phyloP scores from a whole-genome alignment of 345 rosid species.

The Mangifera indica region DNA sequence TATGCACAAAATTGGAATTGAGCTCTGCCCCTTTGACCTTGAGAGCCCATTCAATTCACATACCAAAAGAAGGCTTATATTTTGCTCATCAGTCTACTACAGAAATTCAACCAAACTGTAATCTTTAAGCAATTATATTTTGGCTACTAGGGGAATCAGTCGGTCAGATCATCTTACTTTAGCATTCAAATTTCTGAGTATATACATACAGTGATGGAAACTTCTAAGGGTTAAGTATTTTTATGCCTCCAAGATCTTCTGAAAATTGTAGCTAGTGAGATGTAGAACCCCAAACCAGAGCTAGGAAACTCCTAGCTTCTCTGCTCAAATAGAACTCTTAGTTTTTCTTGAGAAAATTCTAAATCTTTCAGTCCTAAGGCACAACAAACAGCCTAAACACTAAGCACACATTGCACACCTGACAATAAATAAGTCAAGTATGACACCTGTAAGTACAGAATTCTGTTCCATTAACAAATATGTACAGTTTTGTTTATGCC shows the following conservation, averaged over 20 bases:
- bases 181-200: constrained; percentile 27
- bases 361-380: constrained; percentile 32
- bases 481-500: no score
- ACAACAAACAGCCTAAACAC: constrained; percentile 21
- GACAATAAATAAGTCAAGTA: not conserved
- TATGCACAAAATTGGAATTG: no score
- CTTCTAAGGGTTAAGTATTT: constrained; percentile 31
- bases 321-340: constrained; percentile 31
- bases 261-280: constrained; percentile 22
- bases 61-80: no score
- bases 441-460: not conserved
- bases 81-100: no score
- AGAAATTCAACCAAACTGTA: no score
- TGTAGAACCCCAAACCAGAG: constrained; percentile 34
- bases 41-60: no score
- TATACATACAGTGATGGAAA: constrained; percentile 35
- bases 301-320: constrained; percentile 31
- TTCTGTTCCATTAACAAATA: no score
- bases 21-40: no score
- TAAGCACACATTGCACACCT: constrained; percentile 22
- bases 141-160: no score
- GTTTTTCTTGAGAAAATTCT: constrained; percentile 22
- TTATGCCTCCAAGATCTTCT: constrained; percentile 41
- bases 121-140: no score
- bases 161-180: constrained; percentile 19